Evolutionary conservation across 495 filamentous ascomycete species (phyloP).

Genomic region (Aspergillus asperescens): DNA sequence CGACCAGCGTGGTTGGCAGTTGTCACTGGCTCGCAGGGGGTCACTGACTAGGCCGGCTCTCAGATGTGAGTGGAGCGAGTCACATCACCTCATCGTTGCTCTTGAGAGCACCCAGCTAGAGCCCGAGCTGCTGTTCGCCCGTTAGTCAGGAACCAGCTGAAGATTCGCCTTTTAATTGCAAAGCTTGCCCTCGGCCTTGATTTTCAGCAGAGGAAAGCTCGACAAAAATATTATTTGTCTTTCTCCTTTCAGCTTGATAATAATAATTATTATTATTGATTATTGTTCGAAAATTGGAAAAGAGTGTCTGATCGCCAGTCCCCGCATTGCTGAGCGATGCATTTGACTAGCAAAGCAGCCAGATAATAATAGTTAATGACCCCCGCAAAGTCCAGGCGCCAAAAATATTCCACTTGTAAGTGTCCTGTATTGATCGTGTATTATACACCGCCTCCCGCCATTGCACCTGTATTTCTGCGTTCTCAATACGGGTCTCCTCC

Average conservation of each 20-base stretch:
- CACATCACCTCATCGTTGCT: conserved; percentile 10
- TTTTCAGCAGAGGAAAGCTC: not conserved
- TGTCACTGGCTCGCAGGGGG: not conserved
- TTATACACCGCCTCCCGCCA: not conserved
- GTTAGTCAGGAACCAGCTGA: conserved; percentile 23
- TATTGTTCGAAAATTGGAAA: not conserved
- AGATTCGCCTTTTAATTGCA: not conserved
- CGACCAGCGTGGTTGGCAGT: not conserved
- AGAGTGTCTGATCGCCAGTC: conserved; percentile 20
- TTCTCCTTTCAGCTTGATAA: too few species aligned
- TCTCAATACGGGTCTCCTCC: not conserved
- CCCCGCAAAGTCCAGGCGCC: conserved; percentile 16
- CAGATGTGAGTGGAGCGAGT: conserved; percentile 22
- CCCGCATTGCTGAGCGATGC: conserved; percentile 21
- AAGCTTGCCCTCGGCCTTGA: not conserved
- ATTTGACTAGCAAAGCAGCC: conserved; percentile 13
- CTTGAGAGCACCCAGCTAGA: too few species aligned
- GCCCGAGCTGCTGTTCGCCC: conserved; percentile 13
- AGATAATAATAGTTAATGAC: too few species aligned
- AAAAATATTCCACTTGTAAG: conserved; percentile 3
- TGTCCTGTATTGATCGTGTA: not conserved
- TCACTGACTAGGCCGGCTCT: conserved; percentile 9
- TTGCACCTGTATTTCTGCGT: not conserved
- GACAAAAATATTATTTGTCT: not conserved
- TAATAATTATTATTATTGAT: conserved; percentile 1